phyloP scores from a whole-genome alignment of 192 early-diverging fungal species.

The Spinellus fusiger region DNA sequence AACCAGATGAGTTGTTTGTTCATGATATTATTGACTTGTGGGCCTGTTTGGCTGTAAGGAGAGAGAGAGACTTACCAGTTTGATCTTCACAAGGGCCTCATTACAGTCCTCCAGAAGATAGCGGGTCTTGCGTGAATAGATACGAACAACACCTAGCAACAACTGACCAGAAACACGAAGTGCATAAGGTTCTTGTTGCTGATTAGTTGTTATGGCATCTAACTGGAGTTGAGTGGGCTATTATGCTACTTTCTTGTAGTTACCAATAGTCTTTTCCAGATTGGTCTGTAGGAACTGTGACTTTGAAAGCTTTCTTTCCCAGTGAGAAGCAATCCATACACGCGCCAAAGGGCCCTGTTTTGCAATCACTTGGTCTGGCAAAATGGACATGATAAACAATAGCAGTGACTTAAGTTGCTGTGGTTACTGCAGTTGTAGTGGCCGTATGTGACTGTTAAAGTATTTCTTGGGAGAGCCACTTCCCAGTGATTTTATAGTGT shows the following conservation, averaged over 20 bases:
- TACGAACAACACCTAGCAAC: slow-evolving; percentile 88
- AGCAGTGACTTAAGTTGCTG: too few species aligned
- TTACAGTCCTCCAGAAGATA: slow-evolving; percentile 97
- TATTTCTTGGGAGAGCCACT: too few species aligned
- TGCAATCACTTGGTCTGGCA: slow-evolving; percentile 71
- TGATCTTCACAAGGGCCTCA: slow-evolving; percentile 92
- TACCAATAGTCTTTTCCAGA: slow-evolving; percentile 79
- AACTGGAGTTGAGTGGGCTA: not conserved
- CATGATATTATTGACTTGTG: not conserved
- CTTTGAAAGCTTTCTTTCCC: slow-evolving; percentile 96
- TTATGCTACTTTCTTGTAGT: not conserved
- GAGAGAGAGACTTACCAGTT: slow-evolving; percentile 65
- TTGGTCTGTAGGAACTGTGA: slow-evolving; percentile 92
- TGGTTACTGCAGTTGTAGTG: too few species aligned
- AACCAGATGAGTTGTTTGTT: not conserved
- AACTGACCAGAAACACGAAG: slow-evolving; percentile 94
- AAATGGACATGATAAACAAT: slow-evolving; percentile 35
- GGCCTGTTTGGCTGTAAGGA: not conserved
- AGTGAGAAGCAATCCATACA: slow-evolving; percentile 97
- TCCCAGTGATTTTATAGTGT: too few species aligned
- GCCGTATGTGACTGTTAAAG: too few species aligned
- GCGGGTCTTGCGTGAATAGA: slow-evolving; percentile 93
- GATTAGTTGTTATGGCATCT: slow-evolving; percentile 77
- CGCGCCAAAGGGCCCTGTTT: slow-evolving; percentile 88
- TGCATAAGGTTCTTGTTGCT: slow-evolving; percentile 78